A percentile compares a stretch with the other conserved stretches of the same genome.
These are phyloP conservation scores for Lachnellula willkommii DNA, from an alignment of 2,329 filamentous ascomycete species.

Conservation along the genomic window DNA sequence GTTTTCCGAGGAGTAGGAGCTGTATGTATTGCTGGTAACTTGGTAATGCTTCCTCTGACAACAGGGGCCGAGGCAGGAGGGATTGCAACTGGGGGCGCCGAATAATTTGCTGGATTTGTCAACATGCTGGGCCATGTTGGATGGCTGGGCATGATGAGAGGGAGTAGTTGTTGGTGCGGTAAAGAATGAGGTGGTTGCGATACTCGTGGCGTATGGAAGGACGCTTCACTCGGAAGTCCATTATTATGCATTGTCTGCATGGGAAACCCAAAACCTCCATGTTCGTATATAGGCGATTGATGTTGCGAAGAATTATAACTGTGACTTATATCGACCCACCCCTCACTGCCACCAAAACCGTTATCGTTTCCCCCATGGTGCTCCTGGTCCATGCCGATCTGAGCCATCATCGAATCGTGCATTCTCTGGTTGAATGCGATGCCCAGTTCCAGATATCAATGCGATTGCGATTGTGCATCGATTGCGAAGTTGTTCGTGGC, in stretches of 20 bases:
- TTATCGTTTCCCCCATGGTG: conserved; percentile 27
- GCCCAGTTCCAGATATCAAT: conserved; percentile 12
- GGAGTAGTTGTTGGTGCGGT: conserved; percentile 54
- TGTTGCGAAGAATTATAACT: conserved; percentile 48
- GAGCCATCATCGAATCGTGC: conserved; percentile 34
- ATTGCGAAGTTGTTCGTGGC: conserved; percentile 12
- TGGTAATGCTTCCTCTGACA: conserved; percentile 36
- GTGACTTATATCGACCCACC: conserved; percentile 50
- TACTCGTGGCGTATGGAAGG: conserved; percentile 43
- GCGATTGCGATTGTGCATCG: conserved; percentile 18
- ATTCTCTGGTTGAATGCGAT: conserved; percentile 22
- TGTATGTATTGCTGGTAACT: conserved; percentile 45
- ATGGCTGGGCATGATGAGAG: conserved; percentile 65
- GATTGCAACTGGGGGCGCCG: conserved; percentile 53
- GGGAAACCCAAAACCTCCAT: conserved; percentile 55
- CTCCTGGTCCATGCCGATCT: conserved; percentile 33
- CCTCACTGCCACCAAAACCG: conserved; percentile 41
- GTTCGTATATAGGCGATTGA: conserved; percentile 66
- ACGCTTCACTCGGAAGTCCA: conserved; percentile 53
- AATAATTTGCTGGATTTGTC: conserved; percentile 63
- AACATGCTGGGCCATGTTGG: conserved; percentile 76
- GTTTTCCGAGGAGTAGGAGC: conserved; percentile 72
- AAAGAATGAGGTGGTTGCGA: conserved; percentile 45
- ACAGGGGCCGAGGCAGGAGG: conserved; percentile 48
- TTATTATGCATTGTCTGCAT: conserved; percentile 54